phyloP scores from a whole-genome alignment of 345 rosid species.

The Euphorbia pulcherrima region DNA sequence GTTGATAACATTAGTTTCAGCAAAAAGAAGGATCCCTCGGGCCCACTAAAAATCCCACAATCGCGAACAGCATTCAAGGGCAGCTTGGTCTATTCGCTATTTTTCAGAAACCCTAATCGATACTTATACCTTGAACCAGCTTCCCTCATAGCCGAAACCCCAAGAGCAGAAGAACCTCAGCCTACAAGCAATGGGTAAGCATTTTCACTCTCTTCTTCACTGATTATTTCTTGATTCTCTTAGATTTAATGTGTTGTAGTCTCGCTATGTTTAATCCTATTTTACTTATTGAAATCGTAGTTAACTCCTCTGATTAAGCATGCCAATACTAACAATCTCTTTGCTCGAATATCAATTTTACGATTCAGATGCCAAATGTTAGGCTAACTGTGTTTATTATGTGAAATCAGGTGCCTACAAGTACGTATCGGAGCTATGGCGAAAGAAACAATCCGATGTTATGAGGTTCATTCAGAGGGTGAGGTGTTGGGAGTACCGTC shows the following conservation, averaged over 20 bases:
- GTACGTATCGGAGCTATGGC: conserved; percentile 42
- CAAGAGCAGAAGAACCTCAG: conserved; percentile 17
- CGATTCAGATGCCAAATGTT: neutral
- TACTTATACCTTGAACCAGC: conserved; percentile 3
- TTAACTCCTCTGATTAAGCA: neutral
- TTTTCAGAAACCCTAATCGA: conserved; percentile 29
- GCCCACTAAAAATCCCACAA: neutral
- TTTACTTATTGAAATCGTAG: neutral
- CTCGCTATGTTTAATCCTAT: neutral
- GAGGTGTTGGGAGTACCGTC: conserved; percentile 43
- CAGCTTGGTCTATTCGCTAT: conserved; percentile 8
- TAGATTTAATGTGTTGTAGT: too few species aligned
- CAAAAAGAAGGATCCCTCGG: too few species aligned
- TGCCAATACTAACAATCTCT: neutral
- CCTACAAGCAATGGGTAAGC: conserved; percentile 36
- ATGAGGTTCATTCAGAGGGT: conserved; percentile 41
- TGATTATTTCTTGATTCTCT: neutral
- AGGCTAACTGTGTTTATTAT: neutral
- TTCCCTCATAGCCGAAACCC: conserved; percentile 21
- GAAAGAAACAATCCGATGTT: conserved; percentile 42
- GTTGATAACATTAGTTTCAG: too few species aligned
- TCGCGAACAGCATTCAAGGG: neutral
- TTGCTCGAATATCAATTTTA: neutral
- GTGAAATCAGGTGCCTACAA: conserved; percentile 31
- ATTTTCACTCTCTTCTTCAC: conserved; percentile 7